Evolutionary conservation across 164 flowering plant genomes (phyloP).

Genomic region (Umbellularia californica): DNA sequence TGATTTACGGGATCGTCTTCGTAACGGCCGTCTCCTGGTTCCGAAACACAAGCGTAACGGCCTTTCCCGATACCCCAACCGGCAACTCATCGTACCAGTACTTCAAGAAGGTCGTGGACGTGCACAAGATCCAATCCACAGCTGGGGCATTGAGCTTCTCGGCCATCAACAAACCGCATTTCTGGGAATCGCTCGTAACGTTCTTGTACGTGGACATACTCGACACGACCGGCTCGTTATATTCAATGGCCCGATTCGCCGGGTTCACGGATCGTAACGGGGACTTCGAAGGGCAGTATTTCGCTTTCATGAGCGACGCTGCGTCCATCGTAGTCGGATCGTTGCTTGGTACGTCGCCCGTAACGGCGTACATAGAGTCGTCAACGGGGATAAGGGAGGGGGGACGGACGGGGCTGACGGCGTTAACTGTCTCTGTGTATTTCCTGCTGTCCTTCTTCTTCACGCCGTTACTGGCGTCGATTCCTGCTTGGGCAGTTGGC

Average conservation of each 20-base stretch:
- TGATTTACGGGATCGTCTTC: conserved; percentile 87
- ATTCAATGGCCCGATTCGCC: conserved; percentile 88
- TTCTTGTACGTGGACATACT: conserved; percentile 82
- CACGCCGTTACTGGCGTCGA: conserved; percentile 85
- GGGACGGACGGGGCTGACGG: conserved; percentile 87
- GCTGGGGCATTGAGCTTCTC: conserved; percentile 79
- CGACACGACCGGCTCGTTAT: conserved; percentile 80
- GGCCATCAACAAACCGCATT: conserved; percentile 37
- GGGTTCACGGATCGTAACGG: conserved; percentile 59
- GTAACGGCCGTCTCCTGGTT: conserved; percentile 93
- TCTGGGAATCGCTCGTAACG: conserved; percentile 85
- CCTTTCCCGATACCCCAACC: conserved; percentile 54
- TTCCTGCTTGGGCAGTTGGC: conserved; percentile 96
- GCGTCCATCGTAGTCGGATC: conserved; percentile 73
- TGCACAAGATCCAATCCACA: conserved; percentile 59
- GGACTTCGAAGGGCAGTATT: conserved; percentile 82
- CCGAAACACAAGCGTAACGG: conserved; percentile 70
- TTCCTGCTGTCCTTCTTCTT: conserved; percentile 71
- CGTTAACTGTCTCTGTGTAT: conserved; percentile 64
- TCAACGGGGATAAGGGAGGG: conserved; percentile 93
- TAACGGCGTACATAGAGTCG: conserved; percentile 77
- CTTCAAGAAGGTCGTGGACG: conserved; percentile 72
- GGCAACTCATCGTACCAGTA: conserved; percentile 57
- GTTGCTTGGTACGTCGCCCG: conserved; percentile 85
- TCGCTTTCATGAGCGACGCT: conserved; percentile 95